Percentiles rank a stretch among this genome's conserved stretches.
Evolutionary conservation across 2,329 filamentous ascomycete species (phyloP).

Genomic region (Ascochyta koolunga): DNA sequence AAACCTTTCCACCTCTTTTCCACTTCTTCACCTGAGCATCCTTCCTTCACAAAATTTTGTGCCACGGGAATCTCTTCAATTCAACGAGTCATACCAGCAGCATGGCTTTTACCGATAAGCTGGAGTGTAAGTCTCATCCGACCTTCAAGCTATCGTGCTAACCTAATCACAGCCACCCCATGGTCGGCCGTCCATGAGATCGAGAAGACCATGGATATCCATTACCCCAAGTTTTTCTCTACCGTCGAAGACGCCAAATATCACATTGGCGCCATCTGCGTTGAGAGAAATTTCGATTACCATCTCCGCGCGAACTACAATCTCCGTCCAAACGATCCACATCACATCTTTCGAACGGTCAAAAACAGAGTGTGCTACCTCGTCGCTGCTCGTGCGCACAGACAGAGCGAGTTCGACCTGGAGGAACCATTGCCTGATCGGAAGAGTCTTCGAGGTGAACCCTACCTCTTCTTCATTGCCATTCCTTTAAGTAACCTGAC

Average conservation of each 20-base stretch:
- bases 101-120: not conserved
- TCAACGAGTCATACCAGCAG: not conserved
- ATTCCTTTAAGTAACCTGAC: not conserved
- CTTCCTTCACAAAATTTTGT: not conserved
- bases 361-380: constrained; percentile 12
- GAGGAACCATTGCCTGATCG: constrained; percentile 3
- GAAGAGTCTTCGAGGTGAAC: not conserved
- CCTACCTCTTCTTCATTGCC: not conserved
- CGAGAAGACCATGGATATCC: not conserved
- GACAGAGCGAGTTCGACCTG: constrained; percentile 16
- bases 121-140: not conserved
- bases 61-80: not conserved
- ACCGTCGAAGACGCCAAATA: constrained; percentile 13
- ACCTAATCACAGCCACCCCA: not conserved
- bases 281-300: not conserved
- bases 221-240: constrained; percentile 12
- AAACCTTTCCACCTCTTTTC: not conserved
- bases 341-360: not conserved
- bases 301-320: not conserved
- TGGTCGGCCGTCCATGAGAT: not conserved
- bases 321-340: not conserved
- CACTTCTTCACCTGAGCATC: not conserved
- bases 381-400: constrained; percentile 15
- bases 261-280: not conserved
- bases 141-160: not conserved